Percentiles rank a stretch among this genome's conserved stretches.
Conservation (phyloP, 2,329 filamentous ascomycete genomes). For the Penicillium rolfsii region DNA sequence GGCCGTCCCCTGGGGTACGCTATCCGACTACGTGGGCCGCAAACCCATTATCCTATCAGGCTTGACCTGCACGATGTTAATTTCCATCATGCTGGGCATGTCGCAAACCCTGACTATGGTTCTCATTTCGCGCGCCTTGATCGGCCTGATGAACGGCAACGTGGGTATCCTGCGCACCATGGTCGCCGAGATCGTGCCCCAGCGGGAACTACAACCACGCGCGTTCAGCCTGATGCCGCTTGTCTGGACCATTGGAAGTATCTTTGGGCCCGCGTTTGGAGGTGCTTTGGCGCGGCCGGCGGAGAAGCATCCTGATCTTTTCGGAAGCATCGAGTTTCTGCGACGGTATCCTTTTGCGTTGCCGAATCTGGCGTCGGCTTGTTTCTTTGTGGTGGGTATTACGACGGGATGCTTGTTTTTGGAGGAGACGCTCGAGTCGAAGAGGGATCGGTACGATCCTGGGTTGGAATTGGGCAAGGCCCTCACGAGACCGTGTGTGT, state of each 20-base stretch:
- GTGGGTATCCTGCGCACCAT: conserved; percentile 91
- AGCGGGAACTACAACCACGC: conserved; percentile 80
- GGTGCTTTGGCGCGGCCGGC: conserved; percentile 83
- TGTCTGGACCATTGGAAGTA: conserved; percentile 82
- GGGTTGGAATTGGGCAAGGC: conserved; percentile 73
- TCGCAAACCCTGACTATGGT: conserved; percentile 79
- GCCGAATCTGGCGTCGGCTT: conserved; percentile 77
- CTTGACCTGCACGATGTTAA: conserved; percentile 76
- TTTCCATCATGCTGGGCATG: conserved; percentile 81
- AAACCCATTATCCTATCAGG: conserved; percentile 80
- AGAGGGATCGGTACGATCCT: conserved; percentile 70
- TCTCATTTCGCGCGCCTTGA: conserved; percentile 73
- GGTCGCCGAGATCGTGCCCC: conserved; percentile 89
- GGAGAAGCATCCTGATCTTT: conserved; percentile 71
- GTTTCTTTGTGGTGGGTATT: conserved; percentile 78
- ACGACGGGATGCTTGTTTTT: conserved; percentile 76
- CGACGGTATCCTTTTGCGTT: conserved; percentile 78
- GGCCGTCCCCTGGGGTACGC: conserved; percentile 74
- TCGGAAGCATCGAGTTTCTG: conserved; percentile 69
- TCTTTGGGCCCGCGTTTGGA: conserved; percentile 86
- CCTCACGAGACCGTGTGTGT: conserved; percentile 53
- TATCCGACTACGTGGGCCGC: conserved; percentile 77
- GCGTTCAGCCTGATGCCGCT: conserved; percentile 95
- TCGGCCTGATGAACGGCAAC: conserved; percentile 86
- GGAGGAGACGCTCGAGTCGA: conserved; percentile 79